Evolutionary conservation across 345 rosid genomes (phyloP), one percentile per base, ranked within the genome.

Genomic region (Sonneratia alba): DNA sequence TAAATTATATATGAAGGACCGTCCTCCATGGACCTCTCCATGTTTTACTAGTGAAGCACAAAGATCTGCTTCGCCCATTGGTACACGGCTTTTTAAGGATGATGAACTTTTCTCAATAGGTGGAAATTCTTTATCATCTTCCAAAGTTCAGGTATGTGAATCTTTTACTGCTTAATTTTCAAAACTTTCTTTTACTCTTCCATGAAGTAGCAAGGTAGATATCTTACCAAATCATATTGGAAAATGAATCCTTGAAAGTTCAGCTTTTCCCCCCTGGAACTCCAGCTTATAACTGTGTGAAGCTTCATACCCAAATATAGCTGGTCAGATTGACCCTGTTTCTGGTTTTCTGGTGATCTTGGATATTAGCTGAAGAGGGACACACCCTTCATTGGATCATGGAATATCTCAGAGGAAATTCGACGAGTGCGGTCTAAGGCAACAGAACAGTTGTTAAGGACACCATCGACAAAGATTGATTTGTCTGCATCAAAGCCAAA

Each of bases 401-500:
- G 97, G 97, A 92, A 85, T 81, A 87, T 94, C 79, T 81, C 77
- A 18, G 99, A 94, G 76, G 97, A 92, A 81, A 75, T 94, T 72
- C 87, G 97, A 40, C 87, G 85, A 87, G 92, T 92, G 79, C 88
- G 93, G 81, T 90, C 91, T 56, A 88, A 79, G 75, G 97, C 99
- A 79, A 90, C 97, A 36, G 92, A 94, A 73, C 90, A 89, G 74
- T 80, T 92, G 96, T 81, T 90, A 71, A 89, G 80, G 81, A 79
- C 73, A 14, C 79, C 70, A 22, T 75, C 85, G 4, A 78, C 87
- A 59, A 81, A 83, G 76, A 80, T 70, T 45, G 84, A 85, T 71
- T 77, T 83, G 79, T 77, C 92, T 77, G 75, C 74, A 48, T 75
- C 82, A 59, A 80, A 85, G 96, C 82, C 85, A 61, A 87, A 79